Evolutionary conservation across 192 early-diverging fungal species (phyloP).

Genomic region (Coemansia sp.): DNA sequence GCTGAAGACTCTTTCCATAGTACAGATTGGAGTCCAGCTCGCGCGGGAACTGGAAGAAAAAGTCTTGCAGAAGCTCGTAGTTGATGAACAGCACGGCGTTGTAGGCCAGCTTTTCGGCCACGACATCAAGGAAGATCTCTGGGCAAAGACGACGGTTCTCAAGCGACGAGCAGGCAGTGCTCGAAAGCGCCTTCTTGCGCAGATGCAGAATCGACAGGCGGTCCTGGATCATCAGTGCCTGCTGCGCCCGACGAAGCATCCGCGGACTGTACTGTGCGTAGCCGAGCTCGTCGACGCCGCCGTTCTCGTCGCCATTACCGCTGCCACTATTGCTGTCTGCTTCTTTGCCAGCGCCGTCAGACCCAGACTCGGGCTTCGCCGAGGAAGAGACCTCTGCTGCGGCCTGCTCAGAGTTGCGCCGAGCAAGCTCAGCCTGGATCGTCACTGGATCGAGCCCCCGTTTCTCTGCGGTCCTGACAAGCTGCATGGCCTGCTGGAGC

Average conservation of each 20-base stretch:
- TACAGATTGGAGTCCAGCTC: constrained; percentile 92
- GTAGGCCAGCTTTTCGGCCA: constrained; percentile 93
- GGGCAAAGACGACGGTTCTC: constrained; percentile 92
- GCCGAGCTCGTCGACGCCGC: constrained; percentile 54
- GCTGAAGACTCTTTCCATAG: constrained; percentile 75
- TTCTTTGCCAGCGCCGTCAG: constrained; percentile 8
- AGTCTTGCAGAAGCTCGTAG: constrained; percentile 95
- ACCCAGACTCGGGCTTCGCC: not conserved
- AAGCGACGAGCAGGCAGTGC: constrained; percentile 74
- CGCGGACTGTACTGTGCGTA: constrained; percentile 71
- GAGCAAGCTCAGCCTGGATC: constrained; percentile 36
- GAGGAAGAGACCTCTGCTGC: not conserved
- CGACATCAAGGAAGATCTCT: constrained; percentile 87
- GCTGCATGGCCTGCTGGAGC: constrained; percentile 80
- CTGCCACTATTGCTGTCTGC: not conserved
- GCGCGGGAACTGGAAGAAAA: constrained; percentile 96
- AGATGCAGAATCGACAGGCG: constrained; percentile 74
- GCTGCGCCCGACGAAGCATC: constrained; percentile 74
- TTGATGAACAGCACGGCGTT: constrained; percentile 97
- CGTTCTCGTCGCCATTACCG: not conserved
- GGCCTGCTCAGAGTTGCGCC: constrained; percentile 31
- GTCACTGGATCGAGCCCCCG: constrained; percentile 53
- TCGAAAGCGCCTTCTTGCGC: constrained; percentile 77
- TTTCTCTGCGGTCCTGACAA: constrained; percentile 70
- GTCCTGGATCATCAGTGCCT: constrained; percentile 77